Conservation (phyloP, 371 early-diverging fungal genomes). For the Lichtheimia ornata region DNA sequence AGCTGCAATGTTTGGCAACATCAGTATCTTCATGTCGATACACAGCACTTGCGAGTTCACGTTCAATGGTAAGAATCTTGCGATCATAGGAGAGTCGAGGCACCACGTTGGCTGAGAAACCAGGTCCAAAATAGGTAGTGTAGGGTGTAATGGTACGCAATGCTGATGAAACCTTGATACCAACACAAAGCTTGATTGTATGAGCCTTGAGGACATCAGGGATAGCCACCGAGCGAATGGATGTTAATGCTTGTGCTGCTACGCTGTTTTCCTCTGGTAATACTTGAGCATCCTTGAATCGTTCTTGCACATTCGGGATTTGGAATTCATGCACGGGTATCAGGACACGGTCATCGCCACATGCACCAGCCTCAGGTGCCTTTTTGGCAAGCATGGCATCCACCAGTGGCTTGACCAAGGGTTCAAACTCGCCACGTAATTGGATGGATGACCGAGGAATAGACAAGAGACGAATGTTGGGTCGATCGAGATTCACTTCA, state of each 20-base stretch:
- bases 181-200: slow-evolving; percentile 67
- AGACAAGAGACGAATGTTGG: slow-evolving; percentile 53
- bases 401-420: slow-evolving; percentile 30
- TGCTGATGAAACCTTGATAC: slow-evolving; percentile 72
- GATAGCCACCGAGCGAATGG: slow-evolving; percentile 66
- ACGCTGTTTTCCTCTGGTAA: slow-evolving; percentile 40
- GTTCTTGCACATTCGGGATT: slow-evolving; percentile 57
- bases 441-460: slow-evolving; percentile 49
- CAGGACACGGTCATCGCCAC: slow-evolving; percentile 37
- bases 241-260: slow-evolving; percentile 61
- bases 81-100: slow-evolving; percentile 48
- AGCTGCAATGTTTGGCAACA: slow-evolving; percentile 69
- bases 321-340: slow-evolving; percentile 72
- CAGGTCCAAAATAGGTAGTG: slow-evolving; percentile 68
- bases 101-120: slow-evolving; percentile 54
- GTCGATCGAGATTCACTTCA: slow-evolving; percentile 43
- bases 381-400: slow-evolving; percentile 30
- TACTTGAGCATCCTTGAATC: slow-evolving; percentile 49
- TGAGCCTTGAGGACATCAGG: slow-evolving; percentile 42
- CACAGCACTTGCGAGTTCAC: slow-evolving; percentile 63
- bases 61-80: slow-evolving; percentile 43
- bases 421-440: slow-evolving; percentile 59
- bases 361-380: slow-evolving; percentile 6
- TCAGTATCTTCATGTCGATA: slow-evolving; percentile 56
- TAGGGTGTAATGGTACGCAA: slow-evolving; percentile 76